A percentile compares a stretch with the other conserved stretches of the same genome.
These are phyloP conservation scores for Elsinoe australis DNA, from an alignment of 2,329 filamentous ascomycete genomes.

Conservation along the genomic window DNA sequence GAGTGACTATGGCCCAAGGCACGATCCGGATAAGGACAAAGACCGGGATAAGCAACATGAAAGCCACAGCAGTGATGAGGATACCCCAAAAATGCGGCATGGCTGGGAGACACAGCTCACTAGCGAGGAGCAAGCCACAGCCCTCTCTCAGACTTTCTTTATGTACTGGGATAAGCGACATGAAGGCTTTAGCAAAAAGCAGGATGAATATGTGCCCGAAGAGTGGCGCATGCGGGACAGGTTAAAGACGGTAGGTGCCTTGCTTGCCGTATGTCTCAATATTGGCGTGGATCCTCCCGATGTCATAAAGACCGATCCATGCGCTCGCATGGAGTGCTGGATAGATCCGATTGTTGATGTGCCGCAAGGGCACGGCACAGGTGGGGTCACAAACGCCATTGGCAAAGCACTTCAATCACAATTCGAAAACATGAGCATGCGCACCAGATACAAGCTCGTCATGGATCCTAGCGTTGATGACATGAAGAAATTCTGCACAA, in stretches of 20 bases:
- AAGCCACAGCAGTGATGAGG: constrained; percentile 31
- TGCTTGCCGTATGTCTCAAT: constrained; percentile 88
- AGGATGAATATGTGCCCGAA: constrained; percentile 48
- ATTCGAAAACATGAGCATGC: constrained; percentile 88
- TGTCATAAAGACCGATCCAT: constrained; percentile 89
- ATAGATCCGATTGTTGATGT: constrained; percentile 80
- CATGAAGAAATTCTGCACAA: constrained; percentile 91
- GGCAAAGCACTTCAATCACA: constrained; percentile 93
- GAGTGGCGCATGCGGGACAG: constrained; percentile 98
- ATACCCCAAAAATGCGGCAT: constrained; percentile 54
- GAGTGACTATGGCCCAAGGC: constrained; percentile 45
- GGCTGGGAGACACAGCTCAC: constrained; percentile 91
- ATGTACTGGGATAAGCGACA: constrained; percentile 99
- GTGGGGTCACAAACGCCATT: constrained; percentile 64
- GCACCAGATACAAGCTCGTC: constrained; percentile 96
- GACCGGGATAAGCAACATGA: constrained; percentile 23
- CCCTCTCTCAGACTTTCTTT: constrained; percentile 88
- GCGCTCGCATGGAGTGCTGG: constrained; percentile 93
- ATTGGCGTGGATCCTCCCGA: constrained; percentile 97
- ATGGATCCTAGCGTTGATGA: constrained; percentile 95
- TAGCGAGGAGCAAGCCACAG: constrained; percentile 78
- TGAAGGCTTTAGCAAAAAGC: constrained; percentile 81
- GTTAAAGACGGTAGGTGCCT: constrained; percentile 91
- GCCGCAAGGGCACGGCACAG: constrained; percentile 43
- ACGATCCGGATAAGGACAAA: constrained; percentile 17